A percentile compares a stretch with the other conserved stretches of the same genome.
phyloP scores from a whole-genome alignment of 2,329 filamentous ascomycete species.

The Trichoderma aggressivum region DNA sequence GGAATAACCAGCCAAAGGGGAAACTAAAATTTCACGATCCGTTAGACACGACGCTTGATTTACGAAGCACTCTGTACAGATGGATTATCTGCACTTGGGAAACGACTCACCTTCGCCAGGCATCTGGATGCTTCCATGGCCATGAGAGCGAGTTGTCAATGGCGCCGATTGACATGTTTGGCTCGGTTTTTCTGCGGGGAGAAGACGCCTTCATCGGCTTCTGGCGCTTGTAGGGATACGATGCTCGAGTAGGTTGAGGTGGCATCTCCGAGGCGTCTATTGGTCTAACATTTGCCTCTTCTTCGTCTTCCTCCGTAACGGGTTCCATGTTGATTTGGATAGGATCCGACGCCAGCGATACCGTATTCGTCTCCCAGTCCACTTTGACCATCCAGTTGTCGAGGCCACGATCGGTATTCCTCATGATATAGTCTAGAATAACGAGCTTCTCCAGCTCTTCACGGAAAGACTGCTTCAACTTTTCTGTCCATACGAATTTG shows the following conservation, averaged over 20 bases:
- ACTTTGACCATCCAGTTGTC: constrained; percentile 99
- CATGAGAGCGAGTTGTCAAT: constrained; percentile 98
- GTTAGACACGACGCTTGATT: background rate
- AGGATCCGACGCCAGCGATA: constrained; percentile 82
- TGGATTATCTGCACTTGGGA: background rate
- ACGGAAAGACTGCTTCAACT: constrained; percentile 83
- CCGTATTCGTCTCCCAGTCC: constrained; percentile 77
- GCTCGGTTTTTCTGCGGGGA: constrained; percentile 43
- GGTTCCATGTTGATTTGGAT: constrained; percentile 61
- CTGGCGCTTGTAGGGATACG: constrained; percentile 70
- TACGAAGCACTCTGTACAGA: background rate
- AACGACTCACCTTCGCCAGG: constrained; percentile 58
- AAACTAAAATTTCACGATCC: constrained; percentile 59
- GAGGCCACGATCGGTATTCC: constrained; percentile 91
- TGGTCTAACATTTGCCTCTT: constrained; percentile 49
- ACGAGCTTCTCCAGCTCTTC: constrained; percentile 97
- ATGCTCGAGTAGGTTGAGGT: constrained; percentile 40
- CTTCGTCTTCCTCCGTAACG: constrained; percentile 40
- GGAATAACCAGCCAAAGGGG: constrained; percentile 96
- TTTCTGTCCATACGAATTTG: constrained; percentile 83
- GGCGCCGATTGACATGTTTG: constrained; percentile 76
- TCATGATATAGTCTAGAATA: constrained; percentile 98
- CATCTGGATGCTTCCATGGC: constrained; percentile 99
- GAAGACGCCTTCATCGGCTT: constrained; percentile 80
- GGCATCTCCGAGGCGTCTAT: constrained; percentile 49